Base-by-base conservation (phyloP, 176 grass and related monocot genomes). In the Avena sativa region DNA sequence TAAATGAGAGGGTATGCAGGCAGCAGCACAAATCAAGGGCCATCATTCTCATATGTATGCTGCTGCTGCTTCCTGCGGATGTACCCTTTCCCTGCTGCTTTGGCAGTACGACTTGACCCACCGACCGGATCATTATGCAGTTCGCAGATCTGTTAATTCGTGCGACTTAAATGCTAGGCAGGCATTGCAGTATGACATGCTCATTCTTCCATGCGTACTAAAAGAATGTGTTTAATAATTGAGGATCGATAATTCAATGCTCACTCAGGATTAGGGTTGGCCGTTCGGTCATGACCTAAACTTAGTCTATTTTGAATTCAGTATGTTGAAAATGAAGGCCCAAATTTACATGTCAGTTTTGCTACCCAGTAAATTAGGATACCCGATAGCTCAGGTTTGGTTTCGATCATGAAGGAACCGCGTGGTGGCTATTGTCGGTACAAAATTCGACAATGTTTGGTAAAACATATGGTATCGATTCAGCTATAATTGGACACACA, bases 1-100 rank as follows among this genome's bases (percentile, higher is more conserved):
- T 90, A 84, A 78, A 78, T 82, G 81, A 79, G 53, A 59, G 64
- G 15, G 65, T 23, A 1, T 0, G 30, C 76, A 34, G 12, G 74
- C 85, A 84, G 44, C 83, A 65, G 73, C 86, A 68, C 79, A 89
- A 76, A 89, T 75, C 82, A 85, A 85, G 82, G 87, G 87, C 40
- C 74, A 91, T 91, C 85, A 87, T 84, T 87, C 89, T 84, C 80
- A 67, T 84, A 80, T 67, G 47, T 64, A 64, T 64, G 50, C 64
- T 13, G 48, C 84, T 38, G 72, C 65, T 68, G 59, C 70, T 32
- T 36, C 49, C 72, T 86, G 89, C 72, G n/a, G 8, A 79, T 82
- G 88, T 79, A 60, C 81, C 68, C 81, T 47, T 12, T 21, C 43
- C 56, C 12, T 74, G 30, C 36, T 20, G 51, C 63, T 70, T 77